Conservation (phyloP, 2,329 filamentous ascomycete genomes). For the Penicillium thymicola region DNA sequence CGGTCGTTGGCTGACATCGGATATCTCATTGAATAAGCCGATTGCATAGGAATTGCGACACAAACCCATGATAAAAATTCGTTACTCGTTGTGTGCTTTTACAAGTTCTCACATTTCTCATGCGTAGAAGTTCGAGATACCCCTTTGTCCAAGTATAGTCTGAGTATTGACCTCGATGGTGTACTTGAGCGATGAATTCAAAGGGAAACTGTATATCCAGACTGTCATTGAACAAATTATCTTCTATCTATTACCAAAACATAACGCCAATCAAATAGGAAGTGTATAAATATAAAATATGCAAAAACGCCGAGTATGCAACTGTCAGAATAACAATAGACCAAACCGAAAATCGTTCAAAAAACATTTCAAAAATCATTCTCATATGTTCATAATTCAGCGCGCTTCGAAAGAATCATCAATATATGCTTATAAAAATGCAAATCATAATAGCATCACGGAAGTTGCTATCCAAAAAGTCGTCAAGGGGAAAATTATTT, state of each 20-base stretch:
- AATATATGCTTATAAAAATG: not conserved
- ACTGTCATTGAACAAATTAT: not conserved
- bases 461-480: slow-evolving; percentile 4
- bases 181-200: not conserved
- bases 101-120: not conserved
- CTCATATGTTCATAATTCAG: not conserved
- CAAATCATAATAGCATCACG: slow-evolving; percentile 3
- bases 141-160: not conserved
- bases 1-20: not conserved
- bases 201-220: not conserved
- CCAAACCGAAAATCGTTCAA: not conserved
- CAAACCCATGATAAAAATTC: slow-evolving; percentile 22
- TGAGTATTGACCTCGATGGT: no score
- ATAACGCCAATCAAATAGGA: not conserved
- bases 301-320: slow-evolving; percentile 12
- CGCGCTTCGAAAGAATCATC: not conserved
- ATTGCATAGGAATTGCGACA: slow-evolving; percentile 13
- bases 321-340: not conserved
- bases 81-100: not conserved
- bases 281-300: not conserved
- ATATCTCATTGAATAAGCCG: not conserved
- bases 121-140: not conserved
- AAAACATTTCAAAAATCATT: not conserved
- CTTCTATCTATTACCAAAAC: not conserved
- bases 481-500: slow-evolving; percentile 14